A percentile compares a stretch with the other conserved stretches of the same genome.
Conservation (phyloP, 108 stramenopile genomes). For the Epithemia pelagica region DNA sequence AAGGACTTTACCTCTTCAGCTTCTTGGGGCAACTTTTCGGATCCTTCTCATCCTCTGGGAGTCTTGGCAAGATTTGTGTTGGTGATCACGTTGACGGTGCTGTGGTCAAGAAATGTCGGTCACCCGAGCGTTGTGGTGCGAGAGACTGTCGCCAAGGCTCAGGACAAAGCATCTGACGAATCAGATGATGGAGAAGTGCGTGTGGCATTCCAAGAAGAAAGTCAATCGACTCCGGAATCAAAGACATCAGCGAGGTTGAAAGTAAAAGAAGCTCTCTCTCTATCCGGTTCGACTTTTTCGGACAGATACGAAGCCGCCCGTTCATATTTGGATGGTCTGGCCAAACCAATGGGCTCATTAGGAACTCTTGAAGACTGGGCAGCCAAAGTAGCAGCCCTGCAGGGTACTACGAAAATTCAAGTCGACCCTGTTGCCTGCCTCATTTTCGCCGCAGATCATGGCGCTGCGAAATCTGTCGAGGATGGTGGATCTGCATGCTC, state of each 20-base stretch:
- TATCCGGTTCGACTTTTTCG: conserved; percentile 4
- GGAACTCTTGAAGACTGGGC: conserved; percentile 73
- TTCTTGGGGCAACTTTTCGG: too few species aligned
- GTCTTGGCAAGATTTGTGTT: conserved; percentile 4
- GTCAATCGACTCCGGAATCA: background rate
- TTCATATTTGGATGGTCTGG: conserved; percentile 50
- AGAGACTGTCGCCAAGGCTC: background rate
- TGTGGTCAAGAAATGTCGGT: conserved; percentile 2
- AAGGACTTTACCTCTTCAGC: background rate
- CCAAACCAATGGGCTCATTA: conserved; percentile 75
- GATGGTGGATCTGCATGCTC: conserved; percentile 66
- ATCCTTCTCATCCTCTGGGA: too few species aligned
- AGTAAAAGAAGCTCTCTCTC: background rate
- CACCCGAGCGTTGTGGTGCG: background rate
- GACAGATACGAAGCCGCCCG: conserved; percentile 43
- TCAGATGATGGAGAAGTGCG: background rate
- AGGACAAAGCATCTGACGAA: background rate
- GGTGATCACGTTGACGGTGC: background rate
- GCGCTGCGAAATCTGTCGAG: conserved; percentile 36
- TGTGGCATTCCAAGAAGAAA: background rate
- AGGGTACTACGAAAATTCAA: conserved; percentile 29
- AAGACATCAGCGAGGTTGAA: too few species aligned
- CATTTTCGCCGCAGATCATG: conserved; percentile 81
- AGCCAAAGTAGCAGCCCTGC: conserved; percentile 48
- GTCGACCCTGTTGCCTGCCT: conserved; percentile 32